Evolutionary conservation across 139 green algal species (phyloP).

Genomic region (Yamagishiella unicocca): DNA sequence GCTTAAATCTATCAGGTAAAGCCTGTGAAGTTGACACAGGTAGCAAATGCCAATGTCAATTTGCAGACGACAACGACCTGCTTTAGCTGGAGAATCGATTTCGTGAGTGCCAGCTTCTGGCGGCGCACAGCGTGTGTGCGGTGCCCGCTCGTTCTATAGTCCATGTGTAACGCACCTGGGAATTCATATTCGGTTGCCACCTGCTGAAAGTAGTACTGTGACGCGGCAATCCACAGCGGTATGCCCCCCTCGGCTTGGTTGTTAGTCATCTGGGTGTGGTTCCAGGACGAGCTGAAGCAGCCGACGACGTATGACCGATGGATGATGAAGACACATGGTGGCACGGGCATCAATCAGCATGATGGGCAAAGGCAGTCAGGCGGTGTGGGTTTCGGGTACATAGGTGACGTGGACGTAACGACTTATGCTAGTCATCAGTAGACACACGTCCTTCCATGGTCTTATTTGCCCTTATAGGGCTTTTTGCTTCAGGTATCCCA

Average conservation of each 20-base stretch:
- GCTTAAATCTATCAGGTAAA: not conserved
- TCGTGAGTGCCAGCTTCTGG: not conserved
- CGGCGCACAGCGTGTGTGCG: not conserved
- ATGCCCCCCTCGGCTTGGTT: not conserved
- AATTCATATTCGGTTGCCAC: not conserved
- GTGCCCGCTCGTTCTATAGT: not conserved
- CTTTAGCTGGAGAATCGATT: not conserved
- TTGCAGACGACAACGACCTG: not conserved
- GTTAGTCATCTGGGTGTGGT: not conserved
- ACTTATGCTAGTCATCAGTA: too few relatives aligned
- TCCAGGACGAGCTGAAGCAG: too few relatives aligned
- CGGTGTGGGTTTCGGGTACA: too few relatives aligned
- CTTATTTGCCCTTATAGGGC: too few relatives aligned
- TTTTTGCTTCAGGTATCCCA: too few relatives aligned
- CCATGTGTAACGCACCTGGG: conserved; percentile 17
- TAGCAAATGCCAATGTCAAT: not conserved
- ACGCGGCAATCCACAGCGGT: not conserved
- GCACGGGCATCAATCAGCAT: too few relatives aligned
- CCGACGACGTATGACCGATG: too few relatives aligned
- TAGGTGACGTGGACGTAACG: too few relatives aligned
- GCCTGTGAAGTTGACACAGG: not conserved
- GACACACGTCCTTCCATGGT: too few relatives aligned
- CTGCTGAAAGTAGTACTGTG: conserved; percentile 2
- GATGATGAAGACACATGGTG: too few relatives aligned
- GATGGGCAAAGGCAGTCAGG: too few relatives aligned